Base-by-base conservation (phyloP, 768 basidiomycete genomes). In the Cyclocybe cylindracea region DNA sequence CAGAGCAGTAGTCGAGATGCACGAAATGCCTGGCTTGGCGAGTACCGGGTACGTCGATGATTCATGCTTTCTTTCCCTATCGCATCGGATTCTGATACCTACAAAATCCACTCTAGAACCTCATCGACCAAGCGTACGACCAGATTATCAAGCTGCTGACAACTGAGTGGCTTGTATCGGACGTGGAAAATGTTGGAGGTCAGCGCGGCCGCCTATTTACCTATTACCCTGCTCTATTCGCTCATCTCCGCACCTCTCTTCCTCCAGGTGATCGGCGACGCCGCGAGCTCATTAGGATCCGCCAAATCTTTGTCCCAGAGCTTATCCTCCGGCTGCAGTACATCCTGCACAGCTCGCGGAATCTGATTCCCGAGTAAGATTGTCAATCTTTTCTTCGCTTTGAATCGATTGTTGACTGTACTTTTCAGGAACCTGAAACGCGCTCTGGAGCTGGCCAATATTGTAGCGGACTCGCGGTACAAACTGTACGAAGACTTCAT, bases 281-380 rank as follows among this genome's bases (percentile, higher is more conserved):
- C 18, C 73, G 74, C 16, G 91, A 95, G 55, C 79, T 96, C 41
- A 70, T 80, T 10, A 83, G 88, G n/a, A 88, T 96, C 46, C 84
- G 94, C 38, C 87, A 94, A 61, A 84, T 95, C 31, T 95, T 88
- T 67, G 75, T 97, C 19, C 96, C 94, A 0, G 94, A 97, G 65
- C 77, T 98, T 16, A 83, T 98, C 59, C 78, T 98, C 56, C 84
- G 92, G 16, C 72, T 98, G 2, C 94, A 98, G 62, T 75, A 80
- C 39, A 71, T 87, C 44, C 71, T 98, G 9, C 78, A 83, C 53
- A 70, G 75, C 33, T 91, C 93, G 5, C 73, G 85, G 7, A 67
- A 74, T 8, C 70, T 82, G 16, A 76, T 93, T 38, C 84, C 87
- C 42, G 78, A 81, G 93, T 89, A 58, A 46, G 85, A 76, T 18